These are phyloP conservation scores for Fusarium fujikuroi DNA, from an alignment of 2,329 filamentous ascomycete species.

Conservation along the genomic window DNA sequence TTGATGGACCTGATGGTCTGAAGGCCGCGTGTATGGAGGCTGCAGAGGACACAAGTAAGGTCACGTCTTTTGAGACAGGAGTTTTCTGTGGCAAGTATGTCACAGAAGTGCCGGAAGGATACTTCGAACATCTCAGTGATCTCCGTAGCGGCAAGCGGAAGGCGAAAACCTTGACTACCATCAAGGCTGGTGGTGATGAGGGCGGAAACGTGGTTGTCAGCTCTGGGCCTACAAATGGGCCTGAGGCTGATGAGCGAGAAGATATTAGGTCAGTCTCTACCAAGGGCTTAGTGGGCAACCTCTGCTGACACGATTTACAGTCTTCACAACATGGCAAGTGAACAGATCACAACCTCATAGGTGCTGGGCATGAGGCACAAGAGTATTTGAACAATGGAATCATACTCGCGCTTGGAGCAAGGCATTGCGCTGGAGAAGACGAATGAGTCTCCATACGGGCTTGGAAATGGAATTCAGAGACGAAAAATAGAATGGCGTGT, in stretches of 20 bases:
- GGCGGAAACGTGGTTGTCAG: conserved; percentile 26
- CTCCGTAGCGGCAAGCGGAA: conserved; percentile 71
- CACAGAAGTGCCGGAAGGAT: conserved; percentile 73
- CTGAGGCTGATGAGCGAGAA: conserved; percentile 25
- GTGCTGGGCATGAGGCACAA: conserved; percentile 70
- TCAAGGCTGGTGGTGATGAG: conserved; percentile 22
- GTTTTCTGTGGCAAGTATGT: not conserved
- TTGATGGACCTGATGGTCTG: conserved; percentile 72
- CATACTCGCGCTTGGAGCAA: conserved; percentile 73
- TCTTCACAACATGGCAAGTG: conserved; percentile 22
- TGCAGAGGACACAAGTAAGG: conserved; percentile 63
- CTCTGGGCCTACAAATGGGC: conserved; percentile 23
- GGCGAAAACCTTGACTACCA: conserved; percentile 19
- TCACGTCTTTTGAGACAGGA: conserved; percentile 69
- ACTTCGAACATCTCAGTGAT: conserved; percentile 83
- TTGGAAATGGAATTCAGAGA: conserved; percentile 74
- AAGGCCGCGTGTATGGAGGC: conserved; percentile 80
- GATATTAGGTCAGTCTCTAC: conserved; percentile 22
- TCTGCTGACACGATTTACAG: conserved; percentile 3
- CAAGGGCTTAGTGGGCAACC: not conserved
- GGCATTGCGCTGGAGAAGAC: conserved; percentile 75
- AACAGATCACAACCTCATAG: conserved; percentile 63
- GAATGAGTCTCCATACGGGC: conserved; percentile 73
- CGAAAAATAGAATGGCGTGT: conserved; percentile 47
- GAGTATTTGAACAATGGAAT: conserved; percentile 72